Percentiles rank a stretch among this genome's conserved stretches.
phyloP scores from a whole-genome alignment of 352 stramenopile genomes.

The Globisporangium radiosum region DNA sequence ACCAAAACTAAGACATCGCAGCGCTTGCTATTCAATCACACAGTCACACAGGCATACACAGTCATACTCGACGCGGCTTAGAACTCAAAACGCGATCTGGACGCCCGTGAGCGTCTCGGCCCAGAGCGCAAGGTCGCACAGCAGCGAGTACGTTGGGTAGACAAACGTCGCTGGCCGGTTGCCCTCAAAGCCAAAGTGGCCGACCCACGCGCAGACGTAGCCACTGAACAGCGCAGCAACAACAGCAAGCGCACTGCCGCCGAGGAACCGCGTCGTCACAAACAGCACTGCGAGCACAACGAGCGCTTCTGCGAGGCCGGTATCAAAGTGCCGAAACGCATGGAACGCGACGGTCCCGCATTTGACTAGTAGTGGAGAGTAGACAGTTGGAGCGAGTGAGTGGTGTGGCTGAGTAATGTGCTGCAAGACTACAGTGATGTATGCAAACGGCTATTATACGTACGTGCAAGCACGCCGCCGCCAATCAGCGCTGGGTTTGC shows the following conservation, averaged over 20 bases:
- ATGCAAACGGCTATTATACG: not conserved
- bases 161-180: slow-evolving; percentile 63
- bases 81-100: slow-evolving; percentile 22
- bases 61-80: too few species aligned
- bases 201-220: slow-evolving; percentile 58
- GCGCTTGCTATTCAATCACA: too few species aligned
- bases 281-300: slow-evolving; percentile 28
- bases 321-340: slow-evolving; percentile 31
- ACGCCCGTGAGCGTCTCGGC: slow-evolving; percentile 31
- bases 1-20: not conserved
- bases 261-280: slow-evolving; percentile 23
- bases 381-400: not conserved
- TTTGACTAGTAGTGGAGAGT: slow-evolving; percentile 13
- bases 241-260: slow-evolving; percentile 17
- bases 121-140: slow-evolving; percentile 59
- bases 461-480: slow-evolving; percentile 20
- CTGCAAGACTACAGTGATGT: not conserved
- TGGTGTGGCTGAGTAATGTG: too few species aligned
- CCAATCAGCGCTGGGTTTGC: slow-evolving; percentile 30
- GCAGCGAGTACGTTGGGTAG: slow-evolving; percentile 59
- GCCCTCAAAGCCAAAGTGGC: slow-evolving; percentile 58
- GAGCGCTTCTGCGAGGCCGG: slow-evolving; percentile 23
- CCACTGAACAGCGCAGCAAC: slow-evolving; percentile 22
- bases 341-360: slow-evolving; percentile 33
- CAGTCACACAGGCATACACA: not conserved